A percentile compares a stretch with the other conserved stretches of the same genome.
phyloP scores from a whole-genome alignment of 208 protist species.

The Crithidia expoeki region DNA sequence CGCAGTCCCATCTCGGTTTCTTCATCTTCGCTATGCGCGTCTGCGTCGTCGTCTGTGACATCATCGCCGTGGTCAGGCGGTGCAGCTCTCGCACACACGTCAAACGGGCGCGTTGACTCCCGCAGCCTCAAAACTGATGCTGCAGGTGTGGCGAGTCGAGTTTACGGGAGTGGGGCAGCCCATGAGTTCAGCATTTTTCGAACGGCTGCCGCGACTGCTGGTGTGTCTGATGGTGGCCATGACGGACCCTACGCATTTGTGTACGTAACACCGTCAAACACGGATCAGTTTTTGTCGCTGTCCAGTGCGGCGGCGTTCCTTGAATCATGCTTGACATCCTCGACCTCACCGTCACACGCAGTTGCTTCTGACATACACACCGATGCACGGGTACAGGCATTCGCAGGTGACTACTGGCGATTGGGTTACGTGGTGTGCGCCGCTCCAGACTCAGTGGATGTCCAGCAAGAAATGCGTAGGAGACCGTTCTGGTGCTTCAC shows the following conservation, averaged over 20 bases:
- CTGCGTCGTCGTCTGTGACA: not conserved
- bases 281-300: conserved; percentile 25
- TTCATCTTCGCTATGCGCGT: conserved; percentile 2
- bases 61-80: not conserved
- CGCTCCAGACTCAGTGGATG: not conserved
- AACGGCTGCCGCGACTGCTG: not conserved
- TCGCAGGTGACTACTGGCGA: conserved; percentile 25
- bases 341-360: not conserved
- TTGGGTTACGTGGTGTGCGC: conserved; percentile 19
- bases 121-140: no score
- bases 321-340: not conserved
- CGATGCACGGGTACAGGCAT: no score
- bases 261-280: conserved; percentile 19
- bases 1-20: conserved; percentile 25
- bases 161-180: no score
- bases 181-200: not conserved
- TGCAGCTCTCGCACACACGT: not conserved
- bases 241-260: not conserved
- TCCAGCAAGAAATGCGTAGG: not conserved
- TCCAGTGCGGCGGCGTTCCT: conserved; percentile 15
- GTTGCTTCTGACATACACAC: not conserved
- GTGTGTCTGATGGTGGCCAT: not conserved
- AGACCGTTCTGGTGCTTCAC: conserved; percentile 26
- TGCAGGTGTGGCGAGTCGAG: no score
- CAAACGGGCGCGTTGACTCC: no score